These are phyloP conservation scores for Yamadazyma pseudoaaseri DNA, from an alignment of 1,139 yeast genomes.

Conservation along the genomic window DNA sequence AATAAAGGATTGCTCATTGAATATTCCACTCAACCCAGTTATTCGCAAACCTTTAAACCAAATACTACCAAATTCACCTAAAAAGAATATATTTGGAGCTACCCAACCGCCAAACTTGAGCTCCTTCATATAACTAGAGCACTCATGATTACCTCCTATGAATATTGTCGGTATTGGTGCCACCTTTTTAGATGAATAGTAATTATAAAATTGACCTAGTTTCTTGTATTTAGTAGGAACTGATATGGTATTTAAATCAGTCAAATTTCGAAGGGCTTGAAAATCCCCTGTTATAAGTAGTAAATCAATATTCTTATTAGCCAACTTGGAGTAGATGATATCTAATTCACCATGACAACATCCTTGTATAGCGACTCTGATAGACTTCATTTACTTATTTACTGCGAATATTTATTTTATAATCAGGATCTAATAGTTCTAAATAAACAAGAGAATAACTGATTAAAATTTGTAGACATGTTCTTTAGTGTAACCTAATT, in stretches of 20 bases:
- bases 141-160: conserved; percentile 96
- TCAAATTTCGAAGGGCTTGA: conserved; percentile 63
- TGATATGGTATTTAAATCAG: conserved; percentile 68
- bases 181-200: conserved; percentile 55
- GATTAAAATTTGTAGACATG: conserved; percentile 86
- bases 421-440: no score
- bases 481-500: conserved; percentile 83
- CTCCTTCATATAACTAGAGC: conserved; percentile 73
- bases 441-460: no score
- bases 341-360: conserved; percentile 89
- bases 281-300: conserved; percentile 86
- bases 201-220: conserved; percentile 77
- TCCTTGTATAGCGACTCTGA: conserved; percentile 72
- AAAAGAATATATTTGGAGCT: conserved; percentile 83
- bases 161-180: conserved; percentile 83
- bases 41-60: conserved; percentile 75
- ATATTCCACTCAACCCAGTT: conserved; percentile 86
- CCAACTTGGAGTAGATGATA: conserved; percentile 47
- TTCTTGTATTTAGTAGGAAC: conserved; percentile 55
- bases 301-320: conserved; percentile 48
- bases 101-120: conserved; percentile 92
- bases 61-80: conserved; percentile 77
- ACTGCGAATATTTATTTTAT: no score
- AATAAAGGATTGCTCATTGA: conserved; percentile 41
- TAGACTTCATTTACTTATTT: conserved; percentile 6